These are phyloP conservation scores for Talaromyces sp. DNA, from an alignment of 2,329 filamentous ascomycete species.

Conservation along the genomic window DNA sequence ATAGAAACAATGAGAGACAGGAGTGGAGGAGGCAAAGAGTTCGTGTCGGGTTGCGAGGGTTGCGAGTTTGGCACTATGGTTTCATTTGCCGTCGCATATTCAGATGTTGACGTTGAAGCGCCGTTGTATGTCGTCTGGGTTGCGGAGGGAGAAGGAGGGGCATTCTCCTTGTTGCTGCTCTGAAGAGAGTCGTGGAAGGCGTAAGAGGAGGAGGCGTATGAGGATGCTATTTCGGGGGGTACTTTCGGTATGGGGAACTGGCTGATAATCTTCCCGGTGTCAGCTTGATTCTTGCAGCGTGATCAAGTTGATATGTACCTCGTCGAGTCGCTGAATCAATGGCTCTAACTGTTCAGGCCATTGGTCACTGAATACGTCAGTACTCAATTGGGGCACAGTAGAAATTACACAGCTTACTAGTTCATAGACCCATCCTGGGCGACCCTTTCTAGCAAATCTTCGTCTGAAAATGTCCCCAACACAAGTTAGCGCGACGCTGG, in stretches of 20 bases:
- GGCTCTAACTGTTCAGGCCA: conserved; percentile 67
- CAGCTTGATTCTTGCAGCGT: neutral
- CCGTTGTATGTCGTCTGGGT: conserved; percentile 1
- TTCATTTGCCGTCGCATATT: conserved; percentile 32
- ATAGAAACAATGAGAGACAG: conserved; percentile 61
- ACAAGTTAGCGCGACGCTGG: conserved; percentile 1
- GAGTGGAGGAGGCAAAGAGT: conserved; percentile 62
- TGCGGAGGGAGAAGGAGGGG: conserved; percentile 24
- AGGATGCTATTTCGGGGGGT: conserved; percentile 42
- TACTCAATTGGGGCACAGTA: neutral
- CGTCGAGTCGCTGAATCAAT: conserved; percentile 66
- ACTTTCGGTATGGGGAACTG: conserved; percentile 70
- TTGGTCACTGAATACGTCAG: conserved; percentile 51
- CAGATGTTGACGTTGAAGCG: conserved; percentile 22
- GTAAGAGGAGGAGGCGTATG: conserved; percentile 28
- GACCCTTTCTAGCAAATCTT: conserved; percentile 54
- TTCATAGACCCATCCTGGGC: conserved; percentile 59
- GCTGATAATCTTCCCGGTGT: conserved; percentile 61
- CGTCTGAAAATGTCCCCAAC: conserved; percentile 33
- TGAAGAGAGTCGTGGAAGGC: conserved; percentile 27
- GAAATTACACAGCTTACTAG: conserved; percentile 43
- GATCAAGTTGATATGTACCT: conserved; percentile 41
- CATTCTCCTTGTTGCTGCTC: conserved; percentile 40
- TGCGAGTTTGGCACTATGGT: conserved; percentile 42
- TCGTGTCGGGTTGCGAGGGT: conserved; percentile 44